Base-by-base conservation (phyloP, 1,139 yeast species). In the Blastobotrys buckinghamii region DNA sequence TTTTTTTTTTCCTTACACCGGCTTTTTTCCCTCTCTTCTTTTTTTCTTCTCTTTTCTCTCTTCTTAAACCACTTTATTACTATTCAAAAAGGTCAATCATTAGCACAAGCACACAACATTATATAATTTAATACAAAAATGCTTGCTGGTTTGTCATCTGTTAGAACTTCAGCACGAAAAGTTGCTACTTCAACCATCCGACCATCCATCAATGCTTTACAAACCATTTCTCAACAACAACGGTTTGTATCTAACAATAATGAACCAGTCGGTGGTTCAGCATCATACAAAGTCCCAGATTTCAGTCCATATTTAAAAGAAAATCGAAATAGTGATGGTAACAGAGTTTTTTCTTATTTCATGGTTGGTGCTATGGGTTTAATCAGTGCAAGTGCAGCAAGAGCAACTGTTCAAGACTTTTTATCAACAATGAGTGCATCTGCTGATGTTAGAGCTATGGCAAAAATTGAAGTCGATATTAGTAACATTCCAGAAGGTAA, bases 381-480 rank as follows among this genome's bases (percentile, higher is more conserved):
- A 63, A 75, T 92, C 61, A 77, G 89, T 46, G 96, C 99, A 51
- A 97, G 94, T 51, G 96, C 96, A 64, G 98, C 97, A 66, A 89
- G 94, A 73, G 88, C 97, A 50, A 90, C 98, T 50, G 98, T 94
- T 48, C 97, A 90, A 74, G 82, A 96, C 55, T 94, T 94, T 76
- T 79, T 94, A 64, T 77, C 88, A 53, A 79, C 97, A 58, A 82
- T 90, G 92, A 82, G 96, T 60, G 99, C 99, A 43, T 90, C 98
- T 53, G 96, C 97, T 58, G 99, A 94, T 77, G 96, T 94, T 55
- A 79, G 94, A 74, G 98, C 98, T 55, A 83, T 94, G 96, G 98
- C 99, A 63, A 94, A 94, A 77, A 96, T 90, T 62, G 98, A 94
- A 77, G 96, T 94, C 61, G 92, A 87, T 72, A 81, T 94, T 65